Evolutionary conservation across 1,139 yeast genomes (phyloP), one percentile per base, ranked within the genome.

Genomic region (Komagataea norvegica): DNA sequence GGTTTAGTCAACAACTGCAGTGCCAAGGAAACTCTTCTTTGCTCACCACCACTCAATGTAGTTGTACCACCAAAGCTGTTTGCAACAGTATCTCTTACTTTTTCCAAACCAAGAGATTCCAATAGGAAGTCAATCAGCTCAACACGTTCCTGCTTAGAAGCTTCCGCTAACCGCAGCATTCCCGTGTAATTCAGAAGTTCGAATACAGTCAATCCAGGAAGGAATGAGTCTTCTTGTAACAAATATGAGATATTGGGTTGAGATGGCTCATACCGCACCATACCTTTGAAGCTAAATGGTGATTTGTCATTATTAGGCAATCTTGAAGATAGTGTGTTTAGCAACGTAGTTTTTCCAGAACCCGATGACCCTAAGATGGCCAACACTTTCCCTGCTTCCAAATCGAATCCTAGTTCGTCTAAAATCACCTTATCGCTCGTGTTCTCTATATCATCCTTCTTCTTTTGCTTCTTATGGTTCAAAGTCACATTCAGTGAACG

Each of bases 1-100:
- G 96, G 95, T 58, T 83, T 86, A 19, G 95, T 95, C 31, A 87
- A 93, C 42, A 87, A 66, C 56, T 87, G 95, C 41, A 87, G 93
- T 48, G 94, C 89, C 56, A 83, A 79, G 16, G 94, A 82, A 50
- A 85, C 70, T 55, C 93, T 74, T 67, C 85, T 84, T 50, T 93
- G 74, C 62, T 84, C 94, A 60, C 85, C 94, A 41, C 85, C 94
- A 59, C 83, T 83, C 45, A 83, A 65, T 29, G 72, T 68, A 46
- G 82, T 72, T 25, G 79, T 77, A 44, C 78, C 77, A 45, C 81
- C 86, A 30, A 83, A 89, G 49, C 82, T 81, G 0, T 64, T 9
- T 1, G 83, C 79, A 2, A 68, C 49, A 0, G 83, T 78, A 45
- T 79, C 65, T 14, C 72, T 69, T 40, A 86, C 70, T 42, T 77